These are phyloP conservation scores for Xylariomycetidae sp. DNA, from an alignment of 2,329 filamentous ascomycete species.

Conservation along the genomic window DNA sequence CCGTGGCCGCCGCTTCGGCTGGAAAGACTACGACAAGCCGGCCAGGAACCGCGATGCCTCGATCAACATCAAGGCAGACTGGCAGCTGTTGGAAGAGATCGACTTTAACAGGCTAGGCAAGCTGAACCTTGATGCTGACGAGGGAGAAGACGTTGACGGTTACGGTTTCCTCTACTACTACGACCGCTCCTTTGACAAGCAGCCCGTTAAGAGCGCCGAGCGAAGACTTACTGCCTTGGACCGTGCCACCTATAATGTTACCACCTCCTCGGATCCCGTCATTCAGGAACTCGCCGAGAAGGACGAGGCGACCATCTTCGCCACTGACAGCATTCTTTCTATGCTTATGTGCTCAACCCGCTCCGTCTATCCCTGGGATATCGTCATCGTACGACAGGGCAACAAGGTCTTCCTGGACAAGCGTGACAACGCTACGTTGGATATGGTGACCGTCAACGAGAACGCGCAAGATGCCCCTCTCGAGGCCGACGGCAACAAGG, in stretches of 20 bases:
- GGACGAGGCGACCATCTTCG: slow-evolving; percentile 93
- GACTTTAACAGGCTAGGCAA: slow-evolving; percentile 94
- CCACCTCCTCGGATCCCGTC: slow-evolving; percentile 90
- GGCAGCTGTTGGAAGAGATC: slow-evolving; percentile 95
- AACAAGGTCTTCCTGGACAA: slow-evolving; percentile 99
- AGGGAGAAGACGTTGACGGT: slow-evolving; percentile 89
- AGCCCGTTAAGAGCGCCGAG: slow-evolving; percentile 82
- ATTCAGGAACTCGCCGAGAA: slow-evolving; percentile 96
- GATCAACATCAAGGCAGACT: slow-evolving; percentile 93
- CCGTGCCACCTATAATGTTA: slow-evolving; percentile 96
- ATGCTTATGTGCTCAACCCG: slow-evolving; percentile 99
- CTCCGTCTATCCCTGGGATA: slow-evolving; percentile 97
- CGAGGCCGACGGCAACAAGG: slow-evolving; percentile 90
- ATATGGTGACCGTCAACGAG: slow-evolving; percentile 98
- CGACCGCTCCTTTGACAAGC: slow-evolving; percentile 92
- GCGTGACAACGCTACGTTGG: slow-evolving; percentile 87
- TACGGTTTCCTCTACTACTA: slow-evolving; percentile 99
- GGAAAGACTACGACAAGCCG: slow-evolving; percentile 99
- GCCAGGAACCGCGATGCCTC: slow-evolving; percentile 93
- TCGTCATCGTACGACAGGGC: slow-evolving; percentile 87
- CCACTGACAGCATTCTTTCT: slow-evolving; percentile 93
- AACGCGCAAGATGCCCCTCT: slow-evolving; percentile 94
- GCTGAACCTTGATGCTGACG: slow-evolving; percentile 90
- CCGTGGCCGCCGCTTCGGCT: slow-evolving; percentile 85
- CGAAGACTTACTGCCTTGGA: slow-evolving; percentile 85